Evolutionary conservation across 2,329 filamentous ascomycete species (phyloP).

Genomic region (Ascochyta rabiei): DNA sequence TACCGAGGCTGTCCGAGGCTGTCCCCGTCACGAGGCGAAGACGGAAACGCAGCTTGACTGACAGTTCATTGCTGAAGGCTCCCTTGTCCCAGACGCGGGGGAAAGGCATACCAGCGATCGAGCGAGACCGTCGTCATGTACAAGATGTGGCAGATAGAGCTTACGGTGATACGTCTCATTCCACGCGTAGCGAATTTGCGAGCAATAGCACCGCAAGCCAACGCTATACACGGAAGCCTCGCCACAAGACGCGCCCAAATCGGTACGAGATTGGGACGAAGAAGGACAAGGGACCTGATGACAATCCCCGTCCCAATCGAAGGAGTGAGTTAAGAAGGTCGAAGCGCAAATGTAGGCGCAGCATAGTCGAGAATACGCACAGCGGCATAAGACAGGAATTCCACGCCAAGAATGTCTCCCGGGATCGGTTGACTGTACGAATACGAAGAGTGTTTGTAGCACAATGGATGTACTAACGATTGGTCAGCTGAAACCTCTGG

Average conservation of each 20-base stretch:
- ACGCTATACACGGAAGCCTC: slow-evolving; percentile 51
- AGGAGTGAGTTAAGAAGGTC: slow-evolving; percentile 40
- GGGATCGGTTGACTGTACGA: slow-evolving; percentile 55
- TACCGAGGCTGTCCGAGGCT: slow-evolving; percentile 24
- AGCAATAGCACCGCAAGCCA: slow-evolving; percentile 27
- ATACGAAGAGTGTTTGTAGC: slow-evolving; percentile 14
- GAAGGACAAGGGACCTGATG: slow-evolving; percentile 33
- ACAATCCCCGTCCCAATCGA: slow-evolving; percentile 20
- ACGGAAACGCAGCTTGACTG: slow-evolving; percentile 46
- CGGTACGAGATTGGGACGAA: slow-evolving; percentile 50
- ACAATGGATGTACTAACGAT: slow-evolving; percentile 30
- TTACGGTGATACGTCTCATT: slow-evolving; percentile 23
- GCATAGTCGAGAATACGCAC: slow-evolving; percentile 44
- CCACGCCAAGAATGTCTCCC: slow-evolving; percentile 52
- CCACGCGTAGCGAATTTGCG: slow-evolving; percentile 20
- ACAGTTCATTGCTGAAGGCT: slow-evolving; percentile 47
- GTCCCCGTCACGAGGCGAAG: slow-evolving; percentile 28
- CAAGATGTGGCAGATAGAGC: slow-evolving; percentile 13
- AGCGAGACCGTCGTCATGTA: slow-evolving; percentile 10
- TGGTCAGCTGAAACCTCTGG: slow-evolving; percentile 52
- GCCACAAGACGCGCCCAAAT: slow-evolving; percentile 55
- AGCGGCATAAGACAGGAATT: slow-evolving; percentile 51
- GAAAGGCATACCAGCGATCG: slow-evolving; percentile 9
- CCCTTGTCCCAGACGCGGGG: slow-evolving; percentile 17
- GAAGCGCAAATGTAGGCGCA: slow-evolving; percentile 46